Evolutionary conservation across 208 protist genomes (phyloP).

Genomic region (Acanthamoeba triangularis): DNA sequence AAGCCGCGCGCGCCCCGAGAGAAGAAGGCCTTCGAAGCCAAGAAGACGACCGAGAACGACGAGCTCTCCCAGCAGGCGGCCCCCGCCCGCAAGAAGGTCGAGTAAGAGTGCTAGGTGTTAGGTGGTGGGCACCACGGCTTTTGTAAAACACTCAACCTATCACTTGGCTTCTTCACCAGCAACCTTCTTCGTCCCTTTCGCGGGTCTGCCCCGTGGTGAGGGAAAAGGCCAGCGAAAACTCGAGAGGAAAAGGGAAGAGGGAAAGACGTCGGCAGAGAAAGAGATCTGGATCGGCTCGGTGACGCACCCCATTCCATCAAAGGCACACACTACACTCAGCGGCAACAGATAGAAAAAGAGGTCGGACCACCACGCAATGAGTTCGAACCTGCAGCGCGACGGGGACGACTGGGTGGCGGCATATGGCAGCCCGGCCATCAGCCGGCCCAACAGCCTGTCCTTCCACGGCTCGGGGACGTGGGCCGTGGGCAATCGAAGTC

Average conservation of each 20-base stretch:
- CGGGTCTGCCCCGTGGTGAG: not conserved
- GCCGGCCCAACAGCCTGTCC: conserved; percentile 39
- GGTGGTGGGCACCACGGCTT: too few species aligned
- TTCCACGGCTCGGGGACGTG: conserved; percentile 20
- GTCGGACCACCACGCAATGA: not conserved
- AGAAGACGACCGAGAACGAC: not conserved
- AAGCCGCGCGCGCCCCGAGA: not conserved
- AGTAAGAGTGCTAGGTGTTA: not conserved
- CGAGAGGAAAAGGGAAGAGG: not conserved
- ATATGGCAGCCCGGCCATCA: conserved; percentile 69
- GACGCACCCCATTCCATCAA: not conserved
- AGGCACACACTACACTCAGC: too few species aligned
- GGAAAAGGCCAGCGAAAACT: not conserved
- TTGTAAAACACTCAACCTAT: too few species aligned
- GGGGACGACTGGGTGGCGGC: conserved; percentile 66
- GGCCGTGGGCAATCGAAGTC: not conserved
- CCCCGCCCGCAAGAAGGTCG: not conserved
- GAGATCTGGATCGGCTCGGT: not conserved
- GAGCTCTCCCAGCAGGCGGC: not conserved
- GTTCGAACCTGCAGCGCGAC: not conserved
- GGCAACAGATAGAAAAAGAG: not conserved
- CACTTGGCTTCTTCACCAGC: too few species aligned
- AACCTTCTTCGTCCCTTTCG: not conserved
- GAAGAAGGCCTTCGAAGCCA: not conserved
- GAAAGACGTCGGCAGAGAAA: not conserved